Evolutionary conservation across 2,329 filamentous ascomycete species (phyloP), one percentile per base, ranked within the genome.

Genomic region (Hymenoscyphus albidus): DNA sequence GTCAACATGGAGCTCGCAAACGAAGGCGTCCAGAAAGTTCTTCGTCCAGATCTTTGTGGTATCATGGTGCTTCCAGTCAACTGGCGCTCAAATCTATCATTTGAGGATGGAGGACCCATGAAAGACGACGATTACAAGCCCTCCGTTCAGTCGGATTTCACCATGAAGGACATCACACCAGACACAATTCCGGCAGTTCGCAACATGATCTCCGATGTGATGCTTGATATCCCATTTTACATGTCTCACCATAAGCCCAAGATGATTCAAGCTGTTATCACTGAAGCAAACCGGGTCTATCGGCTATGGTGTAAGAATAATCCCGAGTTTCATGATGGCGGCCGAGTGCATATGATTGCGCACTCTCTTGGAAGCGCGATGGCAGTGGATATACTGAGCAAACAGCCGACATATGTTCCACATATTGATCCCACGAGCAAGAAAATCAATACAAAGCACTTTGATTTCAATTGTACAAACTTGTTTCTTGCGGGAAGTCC

Each of bases 211-310:
- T 96, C 91, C 54, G 95, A 99, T 76, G 92, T 99, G 71, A 97
- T 99, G 92, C 89, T 98, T 59, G 95, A 99, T 75, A 94, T 99
- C 59, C 95, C 95, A 0, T 98, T 97, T 75, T 99, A 98, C 78
- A 88, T 99, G 78, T 98, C 94, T 0, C 91, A 96, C 65, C 94
- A 98, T 78, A 97, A 98, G 73, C 86, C 89, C 3, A 97, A 93
- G 76, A 98, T 99, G 93, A 90, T 97, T 60, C 84, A 88, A 55
- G 93, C 95, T 0, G 88, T 97, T 58, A 88, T 96, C 51, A 85
- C 84, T 65, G 95, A 99, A 78, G 94, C 95, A 7, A 99, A 99
- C 73, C 86, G 94, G 5, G 91, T 99, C n/a, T 98, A 97, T 75
- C 86, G 91, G 18, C 83, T 98, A 1, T 99, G 95, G 95, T 97